Evolutionary conservation across 1,139 yeast species (phyloP), one percentile per base, ranked within the genome.

Genomic region (Kazachstania sp.): DNA sequence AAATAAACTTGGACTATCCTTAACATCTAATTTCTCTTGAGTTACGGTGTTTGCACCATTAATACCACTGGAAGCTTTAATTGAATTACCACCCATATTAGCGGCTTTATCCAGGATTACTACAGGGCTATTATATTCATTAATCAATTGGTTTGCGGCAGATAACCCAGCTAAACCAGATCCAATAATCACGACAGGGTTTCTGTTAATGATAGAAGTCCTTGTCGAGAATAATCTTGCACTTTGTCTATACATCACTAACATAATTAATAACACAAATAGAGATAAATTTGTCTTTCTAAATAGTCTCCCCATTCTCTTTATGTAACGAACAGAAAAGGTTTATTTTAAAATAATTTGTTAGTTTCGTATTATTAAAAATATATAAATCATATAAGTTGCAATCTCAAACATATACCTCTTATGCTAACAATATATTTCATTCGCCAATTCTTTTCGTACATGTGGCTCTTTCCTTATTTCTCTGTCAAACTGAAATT

Each of bases 51-150:
- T 68, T 0, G 86, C 79, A 15, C 92, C 95, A 63, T 84, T 85
- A 55, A 86, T 85, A 15, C 95, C 95, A 23, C 87, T 79, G 0
- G 90, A 82, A 1, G 95, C 95, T 61, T 83, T 83, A 20, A 85
- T 81, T 35, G 90, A 81, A 58, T 84, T 85, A 3, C 95, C 95
- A 48, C 90, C 86, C 39, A 83, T 69, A 53, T 77, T 76, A 11
- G 78, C 74, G 45, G 78, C 79, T 55, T 83, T 83, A 53, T 83
- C 90, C 30, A 83, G 56, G 18, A 83, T 59, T 0, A 82, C 65
- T 13, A 83, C 78, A 68, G 59, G 83, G 70, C 46, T 80, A 76
- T 63, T 58, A 44, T 55, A 52, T 45, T 79, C 71, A 49, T 74
- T 68, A 47, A 80, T 72, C 16, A 83, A 73, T 56, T 80, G 83